These are phyloP conservation scores for Ballota nigra DNA, from an alignment of 257 asterid species.

Conservation along the genomic window DNA sequence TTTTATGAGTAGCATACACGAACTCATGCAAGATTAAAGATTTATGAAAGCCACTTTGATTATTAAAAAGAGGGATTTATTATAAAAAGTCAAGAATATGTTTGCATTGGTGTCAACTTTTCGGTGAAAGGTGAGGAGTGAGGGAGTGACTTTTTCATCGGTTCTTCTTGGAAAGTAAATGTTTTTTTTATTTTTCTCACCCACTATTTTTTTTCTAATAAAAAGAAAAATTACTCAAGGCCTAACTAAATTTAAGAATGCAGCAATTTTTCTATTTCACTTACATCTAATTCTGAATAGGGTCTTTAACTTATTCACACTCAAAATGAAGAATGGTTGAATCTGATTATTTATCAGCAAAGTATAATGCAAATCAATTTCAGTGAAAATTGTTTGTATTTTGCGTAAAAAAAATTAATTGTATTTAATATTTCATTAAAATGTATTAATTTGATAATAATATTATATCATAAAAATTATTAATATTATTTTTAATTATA, in stretches of 20 bases:
- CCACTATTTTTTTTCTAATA: background rate
- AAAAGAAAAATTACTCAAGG: background rate
- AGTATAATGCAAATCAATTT: no score
- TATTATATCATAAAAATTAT: no score
- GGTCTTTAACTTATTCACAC: background rate
- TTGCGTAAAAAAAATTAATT: no score
- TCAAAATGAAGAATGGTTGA: background rate
- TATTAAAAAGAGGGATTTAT: constrained; percentile 8
- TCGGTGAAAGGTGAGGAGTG: constrained; percentile 83
- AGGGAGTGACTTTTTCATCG: constrained; percentile 12
- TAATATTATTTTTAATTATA: no score
- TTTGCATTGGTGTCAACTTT: constrained; percentile 56
- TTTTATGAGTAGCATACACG: constrained; percentile 26
- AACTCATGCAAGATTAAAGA: constrained; percentile 47
- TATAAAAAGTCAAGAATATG: constrained; percentile 43
- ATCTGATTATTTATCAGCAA: background rate
- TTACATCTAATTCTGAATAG: background rate
- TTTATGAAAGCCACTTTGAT: constrained; percentile 32
- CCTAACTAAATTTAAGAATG: background rate
- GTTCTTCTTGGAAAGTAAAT: background rate
- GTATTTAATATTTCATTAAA: no score
- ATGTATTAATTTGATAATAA: no score
- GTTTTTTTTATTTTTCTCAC: background rate
- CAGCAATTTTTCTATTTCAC: background rate
- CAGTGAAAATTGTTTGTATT: no score